phyloP scores from a whole-genome alignment of 148 eudicot genomes.

The Chenopodium album region DNA sequence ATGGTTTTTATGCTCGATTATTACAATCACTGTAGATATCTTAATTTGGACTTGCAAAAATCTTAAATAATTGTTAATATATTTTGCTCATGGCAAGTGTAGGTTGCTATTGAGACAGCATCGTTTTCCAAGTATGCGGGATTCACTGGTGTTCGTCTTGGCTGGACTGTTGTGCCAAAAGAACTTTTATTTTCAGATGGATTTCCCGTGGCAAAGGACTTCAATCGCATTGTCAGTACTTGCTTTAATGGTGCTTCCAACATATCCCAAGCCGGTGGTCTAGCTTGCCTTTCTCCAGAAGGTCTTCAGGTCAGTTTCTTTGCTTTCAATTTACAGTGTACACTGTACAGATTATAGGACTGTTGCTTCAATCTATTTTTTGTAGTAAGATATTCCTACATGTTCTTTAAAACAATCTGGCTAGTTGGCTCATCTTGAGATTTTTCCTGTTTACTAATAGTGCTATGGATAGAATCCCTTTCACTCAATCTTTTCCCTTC shows the following conservation, averaged over 20 bases:
- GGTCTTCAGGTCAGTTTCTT: constrained; percentile 66
- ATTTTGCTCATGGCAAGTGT: constrained; percentile 9
- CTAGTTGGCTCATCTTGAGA: not conserved
- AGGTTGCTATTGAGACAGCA: constrained; percentile 91
- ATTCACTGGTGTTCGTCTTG: constrained; percentile 92
- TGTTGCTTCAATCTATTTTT: not conserved
- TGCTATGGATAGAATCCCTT: not conserved
- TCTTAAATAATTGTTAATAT: not conserved
- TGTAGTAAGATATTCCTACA: not conserved
- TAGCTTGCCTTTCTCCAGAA: constrained; percentile 78
- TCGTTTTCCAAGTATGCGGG: constrained; percentile 96
- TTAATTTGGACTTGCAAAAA: not conserved
- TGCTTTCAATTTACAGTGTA: not conserved
- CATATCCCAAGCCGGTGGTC: constrained; percentile 86
- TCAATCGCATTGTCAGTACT: constrained; percentile 82
- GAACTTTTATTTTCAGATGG: constrained; percentile 82
- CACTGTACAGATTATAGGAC: not conserved
- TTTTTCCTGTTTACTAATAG: not conserved
- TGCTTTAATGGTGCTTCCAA: constrained; percentile 95
- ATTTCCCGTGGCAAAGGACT: constrained; percentile 84
- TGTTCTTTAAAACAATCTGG: too few relatives aligned
- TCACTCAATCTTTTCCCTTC: too few relatives aligned
- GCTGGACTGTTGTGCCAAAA: constrained; percentile 90
- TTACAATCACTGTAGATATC: not conserved
- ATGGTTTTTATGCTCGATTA: not conserved